Evolutionary conservation across 2,329 filamentous ascomycete genomes (phyloP).

Genomic region (Sarocladium strictum): DNA sequence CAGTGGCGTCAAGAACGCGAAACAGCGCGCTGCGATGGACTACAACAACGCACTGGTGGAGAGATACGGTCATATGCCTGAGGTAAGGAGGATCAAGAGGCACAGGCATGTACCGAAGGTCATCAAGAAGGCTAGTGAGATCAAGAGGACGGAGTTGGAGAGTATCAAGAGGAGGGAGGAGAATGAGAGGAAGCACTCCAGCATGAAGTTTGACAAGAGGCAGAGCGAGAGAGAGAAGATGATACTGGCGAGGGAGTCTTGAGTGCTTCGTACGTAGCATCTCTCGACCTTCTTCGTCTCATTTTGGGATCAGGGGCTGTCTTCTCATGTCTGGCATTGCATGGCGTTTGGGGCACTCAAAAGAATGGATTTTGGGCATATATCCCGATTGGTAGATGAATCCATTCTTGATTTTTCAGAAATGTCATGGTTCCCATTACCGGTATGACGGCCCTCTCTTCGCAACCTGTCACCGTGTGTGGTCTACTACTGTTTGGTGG

Average conservation of each 20-base stretch:
- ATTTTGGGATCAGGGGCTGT: slow-evolving; percentile 8
- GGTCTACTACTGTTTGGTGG: too few relatives aligned
- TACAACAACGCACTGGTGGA: slow-evolving; percentile 83
- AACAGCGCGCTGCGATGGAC: slow-evolving; percentile 81
- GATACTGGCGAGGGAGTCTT: slow-evolving; percentile 63
- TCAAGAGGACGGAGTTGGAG: slow-evolving; percentile 84
- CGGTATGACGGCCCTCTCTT: too few relatives aligned
- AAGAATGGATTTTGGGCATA: not conserved
- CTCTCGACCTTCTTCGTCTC: not conserved
- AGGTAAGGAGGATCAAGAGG: slow-evolving; percentile 82
- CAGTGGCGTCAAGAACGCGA: slow-evolving; percentile 77
- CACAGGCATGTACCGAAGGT: slow-evolving; percentile 89
- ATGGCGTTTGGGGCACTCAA: slow-evolving; percentile 23
- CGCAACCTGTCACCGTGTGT: too few relatives aligned
- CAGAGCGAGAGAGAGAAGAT: slow-evolving; percentile 88
- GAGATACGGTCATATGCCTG: slow-evolving; percentile 91
- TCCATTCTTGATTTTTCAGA: too few relatives aligned
- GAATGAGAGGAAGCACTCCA: slow-evolving; percentile 87
- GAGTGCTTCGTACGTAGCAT: slow-evolving; percentile 12
- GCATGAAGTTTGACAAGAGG: slow-evolving; percentile 70
- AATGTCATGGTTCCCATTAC: too few relatives aligned
- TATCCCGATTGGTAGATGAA: not conserved
- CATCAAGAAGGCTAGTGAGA: slow-evolving; percentile 92
- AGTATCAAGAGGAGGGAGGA: slow-evolving; percentile 87
- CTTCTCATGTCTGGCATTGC: slow-evolving; percentile 21